Base-by-base conservation (phyloP, 2,329 filamentous ascomycete species). In the Ophiostoma sp. region DNA sequence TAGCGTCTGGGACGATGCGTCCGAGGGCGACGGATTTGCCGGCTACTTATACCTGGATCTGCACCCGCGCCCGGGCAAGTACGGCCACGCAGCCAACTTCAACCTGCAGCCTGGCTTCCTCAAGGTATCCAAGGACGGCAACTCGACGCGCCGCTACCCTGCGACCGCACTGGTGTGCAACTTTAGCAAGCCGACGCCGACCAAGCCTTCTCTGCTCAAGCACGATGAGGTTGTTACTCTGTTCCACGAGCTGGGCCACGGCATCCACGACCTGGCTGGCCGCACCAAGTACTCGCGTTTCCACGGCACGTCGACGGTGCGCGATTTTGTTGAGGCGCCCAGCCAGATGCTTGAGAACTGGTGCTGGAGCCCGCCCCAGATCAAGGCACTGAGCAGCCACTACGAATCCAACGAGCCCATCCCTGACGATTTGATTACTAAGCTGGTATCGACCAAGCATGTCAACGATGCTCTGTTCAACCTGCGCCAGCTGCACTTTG, bases 31-130 rank as follows among this genome's bases (percentile, higher is more conserved):
- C 67, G 87, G 83, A 48, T 95, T 95, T 76, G 89, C 92, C 7
- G 92, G 92, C 57, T 95, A 94, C 77, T 84, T 95, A 35, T 94
- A 94, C 78, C 85, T 95, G 17, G 92, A 95, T 78, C 84, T 94
- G 27, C 90, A 92, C 79, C 91, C 91, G 1, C 86, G 92, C 52
- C 87, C 88, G 75, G 91, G 92, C 79, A 95, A 95, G 79, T 94
- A 94, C 77, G 89, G 90, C 20, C 92, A 94, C 76, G 91, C 92
- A 6, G 92, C 92, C 76, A 94, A 94, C 82, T 94, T 95, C 82
- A 91, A 89, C 79, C 79, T 95, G 1, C 88, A 92, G 79, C 90
- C 91, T 0, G 90, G 90, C 33, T 93, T 86, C 79, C 80, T 88
- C 70, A 82, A 85, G 71, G 82, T 86, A 68, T 13, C 31, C 35